Conservation (phyloP, 2,329 filamentous ascomycete genomes). For the Bipolaris bicolor region DNA sequence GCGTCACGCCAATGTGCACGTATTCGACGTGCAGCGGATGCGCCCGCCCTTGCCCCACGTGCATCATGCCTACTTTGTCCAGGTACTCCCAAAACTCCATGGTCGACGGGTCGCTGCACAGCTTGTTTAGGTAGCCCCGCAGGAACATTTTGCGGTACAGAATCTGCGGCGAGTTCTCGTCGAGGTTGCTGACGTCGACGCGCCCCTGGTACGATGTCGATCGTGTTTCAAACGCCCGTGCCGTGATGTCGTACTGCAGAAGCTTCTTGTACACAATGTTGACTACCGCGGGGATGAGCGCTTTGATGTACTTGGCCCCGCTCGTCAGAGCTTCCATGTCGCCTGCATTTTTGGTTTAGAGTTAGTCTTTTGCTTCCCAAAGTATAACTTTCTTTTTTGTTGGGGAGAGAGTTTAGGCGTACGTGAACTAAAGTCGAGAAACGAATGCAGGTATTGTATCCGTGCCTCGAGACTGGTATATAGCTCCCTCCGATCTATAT, state of each 20-base stretch:
- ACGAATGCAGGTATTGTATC: slow-evolving; percentile 75
- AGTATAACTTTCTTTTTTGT: not conserved
- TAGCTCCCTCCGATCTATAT: slow-evolving; percentile 72
- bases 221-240: slow-evolving; percentile 71
- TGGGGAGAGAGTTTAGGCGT: slow-evolving; percentile 35
- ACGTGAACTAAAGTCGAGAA: slow-evolving; percentile 77
- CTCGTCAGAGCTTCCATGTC: slow-evolving; percentile 73
- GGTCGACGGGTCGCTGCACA: slow-evolving; percentile 75
- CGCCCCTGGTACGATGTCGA: slow-evolving; percentile 69
- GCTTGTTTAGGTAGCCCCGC: slow-evolving; percentile 74
- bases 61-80: slow-evolving; percentile 86
- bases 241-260: slow-evolving; percentile 80
- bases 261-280: slow-evolving; percentile 86
- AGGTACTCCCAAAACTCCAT: slow-evolving; percentile 85
- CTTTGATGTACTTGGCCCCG: slow-evolving; percentile 77
- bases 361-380: not conserved
- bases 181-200: slow-evolving; percentile 63
- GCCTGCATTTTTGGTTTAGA: slow-evolving; percentile 42
- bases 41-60: slow-evolving; percentile 74
- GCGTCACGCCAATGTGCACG: slow-evolving; percentile 73
- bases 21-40: slow-evolving; percentile 81
- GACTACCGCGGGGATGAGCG: slow-evolving; percentile 81
- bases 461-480: slow-evolving; percentile 73
- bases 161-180: slow-evolving; percentile 76
- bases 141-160: slow-evolving; percentile 77